Conservation (phyloP, 1,139 yeast species). For the Nakaseomyces bracarensis region DNA sequence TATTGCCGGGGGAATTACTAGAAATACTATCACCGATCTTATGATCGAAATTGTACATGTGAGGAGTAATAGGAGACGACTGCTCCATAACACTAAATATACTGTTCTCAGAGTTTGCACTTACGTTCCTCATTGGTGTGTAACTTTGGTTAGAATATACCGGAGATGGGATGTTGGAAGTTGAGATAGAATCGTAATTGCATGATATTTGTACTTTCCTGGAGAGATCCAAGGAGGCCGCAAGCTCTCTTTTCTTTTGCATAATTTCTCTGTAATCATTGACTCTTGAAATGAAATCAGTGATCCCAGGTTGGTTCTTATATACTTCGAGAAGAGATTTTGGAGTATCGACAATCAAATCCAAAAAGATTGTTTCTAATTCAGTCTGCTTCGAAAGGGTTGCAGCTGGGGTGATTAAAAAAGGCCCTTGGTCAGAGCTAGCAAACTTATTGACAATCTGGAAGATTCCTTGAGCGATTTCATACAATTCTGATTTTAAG, state of each 20-base stretch:
- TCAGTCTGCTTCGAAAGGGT: slow-evolving; percentile 22
- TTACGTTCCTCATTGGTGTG: slow-evolving; percentile 28
- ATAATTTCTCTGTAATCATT: slow-evolving; percentile 20
- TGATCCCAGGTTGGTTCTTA: slow-evolving; percentile 24
- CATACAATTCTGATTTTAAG: slow-evolving; percentile 28
- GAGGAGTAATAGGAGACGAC: slow-evolving; percentile 27
- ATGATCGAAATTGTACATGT: slow-evolving; percentile 23
- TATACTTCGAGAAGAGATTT: slow-evolving; percentile 23
- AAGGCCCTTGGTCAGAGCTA: slow-evolving; percentile 29
- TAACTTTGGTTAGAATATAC: slow-evolving; percentile 22
- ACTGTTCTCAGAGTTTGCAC: slow-evolving; percentile 25
- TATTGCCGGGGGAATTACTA: slow-evolving; percentile 18
- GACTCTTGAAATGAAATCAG: slow-evolving; percentile 22
- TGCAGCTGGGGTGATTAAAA: slow-evolving; percentile 27
- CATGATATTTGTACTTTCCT: slow-evolving; percentile 16
- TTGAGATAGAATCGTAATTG: slow-evolving; percentile 9
- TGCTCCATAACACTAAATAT: slow-evolving; percentile 22
- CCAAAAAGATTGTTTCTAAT: slow-evolving; percentile 23
- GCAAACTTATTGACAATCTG: slow-evolving; percentile 28
- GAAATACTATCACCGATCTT: slow-evolving; percentile 10
- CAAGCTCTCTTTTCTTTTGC: slow-evolving; percentile 25
- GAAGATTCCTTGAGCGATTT: slow-evolving; percentile 28
- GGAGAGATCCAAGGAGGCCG: slow-evolving; percentile 24
- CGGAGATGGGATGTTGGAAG: slow-evolving; percentile 19
- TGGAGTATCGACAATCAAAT: slow-evolving; percentile 24